A percentile compares a stretch with the other conserved stretches of the same genome.
Conservation (phyloP, 257 asterid genomes). For the Solanum rostratum region DNA sequence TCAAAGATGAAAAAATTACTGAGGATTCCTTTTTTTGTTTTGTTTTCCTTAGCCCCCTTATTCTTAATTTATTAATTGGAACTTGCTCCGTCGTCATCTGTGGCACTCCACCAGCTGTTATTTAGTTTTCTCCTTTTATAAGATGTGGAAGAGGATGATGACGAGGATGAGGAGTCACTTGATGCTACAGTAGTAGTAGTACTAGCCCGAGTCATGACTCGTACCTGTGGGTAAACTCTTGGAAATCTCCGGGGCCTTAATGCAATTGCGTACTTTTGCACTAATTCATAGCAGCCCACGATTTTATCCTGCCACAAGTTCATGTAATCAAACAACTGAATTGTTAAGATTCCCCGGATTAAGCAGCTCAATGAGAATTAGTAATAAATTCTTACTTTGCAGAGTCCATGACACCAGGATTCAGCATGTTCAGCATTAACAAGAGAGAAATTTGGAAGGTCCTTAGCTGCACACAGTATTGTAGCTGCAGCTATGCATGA, state of each 20-base stretch:
- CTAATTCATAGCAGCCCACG: slow-evolving; percentile 39
- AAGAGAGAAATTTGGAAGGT: slow-evolving; percentile 57
- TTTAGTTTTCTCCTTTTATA: slow-evolving; percentile 66
- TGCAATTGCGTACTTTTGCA: slow-evolving; percentile 15
- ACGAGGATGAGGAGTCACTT: slow-evolving; percentile 33
- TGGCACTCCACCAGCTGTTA: slow-evolving; percentile 26
- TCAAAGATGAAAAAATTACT: slow-evolving; percentile 25
- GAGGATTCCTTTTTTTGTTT: slow-evolving; percentile 22
- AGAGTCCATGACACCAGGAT: slow-evolving; percentile 85
- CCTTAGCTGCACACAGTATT: slow-evolving; percentile 67
- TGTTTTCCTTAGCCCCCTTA: not conserved
- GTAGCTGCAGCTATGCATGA: slow-evolving; percentile 90
- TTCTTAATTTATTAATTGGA: slow-evolving; percentile 14
- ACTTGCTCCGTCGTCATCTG: slow-evolving; percentile 43
- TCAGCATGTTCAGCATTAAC: slow-evolving; percentile 71
- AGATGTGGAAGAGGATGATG: slow-evolving; percentile 42
- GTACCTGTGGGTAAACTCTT: slow-evolving; percentile 68
- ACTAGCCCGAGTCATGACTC: slow-evolving; percentile 62
- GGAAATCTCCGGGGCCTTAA: slow-evolving; percentile 39
- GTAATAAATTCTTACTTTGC: slow-evolving; percentile 47
- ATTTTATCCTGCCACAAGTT: slow-evolving; percentile 46
- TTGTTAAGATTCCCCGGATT: too few species aligned
- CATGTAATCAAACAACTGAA: too few species aligned
- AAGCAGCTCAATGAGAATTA: too few species aligned
- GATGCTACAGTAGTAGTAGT: slow-evolving; percentile 6